Evolutionary conservation across 306 rosid genomes (phyloP).

Genomic region (Coriaria nepalensis): DNA sequence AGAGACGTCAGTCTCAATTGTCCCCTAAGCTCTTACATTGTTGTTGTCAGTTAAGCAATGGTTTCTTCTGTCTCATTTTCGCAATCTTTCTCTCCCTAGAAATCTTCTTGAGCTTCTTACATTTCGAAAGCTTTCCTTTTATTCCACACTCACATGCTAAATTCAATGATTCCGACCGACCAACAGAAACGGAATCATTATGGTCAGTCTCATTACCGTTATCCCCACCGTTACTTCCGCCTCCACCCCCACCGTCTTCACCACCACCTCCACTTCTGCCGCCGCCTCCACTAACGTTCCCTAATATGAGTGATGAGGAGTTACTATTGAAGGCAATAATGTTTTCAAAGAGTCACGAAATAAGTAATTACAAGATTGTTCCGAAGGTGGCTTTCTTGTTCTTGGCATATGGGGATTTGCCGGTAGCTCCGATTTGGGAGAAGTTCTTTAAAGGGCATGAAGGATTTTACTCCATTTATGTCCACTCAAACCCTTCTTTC

Average conservation of each 20-base stretch:
- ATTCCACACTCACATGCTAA: no score
- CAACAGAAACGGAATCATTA: conserved; percentile 4
- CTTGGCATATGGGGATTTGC: conserved; percentile 34
- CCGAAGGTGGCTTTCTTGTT: conserved; percentile 64
- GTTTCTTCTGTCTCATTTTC: no score
- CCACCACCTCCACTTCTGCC: not conserved
- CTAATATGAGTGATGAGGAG: conserved; percentile 53
- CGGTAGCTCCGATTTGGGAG: conserved; percentile 44
- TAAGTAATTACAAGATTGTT: not conserved
- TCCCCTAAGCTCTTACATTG: conserved; percentile 3
- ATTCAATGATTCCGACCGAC: not conserved
- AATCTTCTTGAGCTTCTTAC: no score
- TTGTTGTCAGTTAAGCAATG: no score
- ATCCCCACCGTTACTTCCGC: not conserved
- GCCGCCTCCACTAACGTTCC: conserved; percentile 11
- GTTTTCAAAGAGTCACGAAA: conserved; percentile 14
- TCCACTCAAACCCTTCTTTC: conserved; percentile 47
- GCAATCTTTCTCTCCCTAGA: no score
- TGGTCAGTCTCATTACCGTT: not conserved
- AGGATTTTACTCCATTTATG: conserved; percentile 36
- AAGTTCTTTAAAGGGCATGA: conserved; percentile 33
- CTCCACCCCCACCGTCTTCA: not conserved
- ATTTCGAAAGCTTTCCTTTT: no score
- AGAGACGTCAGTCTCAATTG: not conserved
- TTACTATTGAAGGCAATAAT: conserved; percentile 29